Conservation (phyloP, 2,329 filamentous ascomycete species). For the Phoma sp. region DNA sequence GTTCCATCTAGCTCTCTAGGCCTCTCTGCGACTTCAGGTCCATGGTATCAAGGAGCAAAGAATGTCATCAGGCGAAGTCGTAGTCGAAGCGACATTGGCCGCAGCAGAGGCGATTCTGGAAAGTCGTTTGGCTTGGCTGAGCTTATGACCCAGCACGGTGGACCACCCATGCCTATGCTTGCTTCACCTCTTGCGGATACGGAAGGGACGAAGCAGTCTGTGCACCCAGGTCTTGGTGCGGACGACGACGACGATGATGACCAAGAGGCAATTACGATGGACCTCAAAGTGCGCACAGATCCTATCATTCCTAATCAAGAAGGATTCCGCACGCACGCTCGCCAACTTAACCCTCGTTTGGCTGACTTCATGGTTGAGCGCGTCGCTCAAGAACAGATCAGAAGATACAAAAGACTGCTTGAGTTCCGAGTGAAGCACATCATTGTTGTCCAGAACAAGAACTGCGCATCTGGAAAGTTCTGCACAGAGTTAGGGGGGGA, state of each 20-base stretch:
- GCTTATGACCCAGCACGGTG: slow-evolving; percentile 64
- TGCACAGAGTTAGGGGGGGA: slow-evolving; percentile 74
- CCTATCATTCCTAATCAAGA: slow-evolving; percentile 73
- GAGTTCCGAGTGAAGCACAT: slow-evolving; percentile 74
- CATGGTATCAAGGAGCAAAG: slow-evolving; percentile 47
- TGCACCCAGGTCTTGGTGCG: slow-evolving; percentile 42
- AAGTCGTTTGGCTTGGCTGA: slow-evolving; percentile 57
- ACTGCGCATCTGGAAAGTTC: slow-evolving; percentile 66
- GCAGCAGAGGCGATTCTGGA: slow-evolving; percentile 27
- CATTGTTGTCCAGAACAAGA: slow-evolving; percentile 60
- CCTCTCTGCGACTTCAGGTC: slow-evolving; percentile 42
- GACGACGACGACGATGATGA: slow-evolving; percentile 53
- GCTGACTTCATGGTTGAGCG: slow-evolving; percentile 75
- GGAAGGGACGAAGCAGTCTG: slow-evolving; percentile 43
- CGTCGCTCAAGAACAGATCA: slow-evolving; percentile 79
- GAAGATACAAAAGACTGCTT: slow-evolving; percentile 79
- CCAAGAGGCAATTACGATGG: slow-evolving; percentile 65
- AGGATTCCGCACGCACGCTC: slow-evolving; percentile 78
- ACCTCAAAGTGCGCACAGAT: slow-evolving; percentile 68
- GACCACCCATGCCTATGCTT: slow-evolving; percentile 64
- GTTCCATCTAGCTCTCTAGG: slow-evolving; percentile 55
- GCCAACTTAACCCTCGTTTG: slow-evolving; percentile 75
- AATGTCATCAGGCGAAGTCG: slow-evolving; percentile 58
- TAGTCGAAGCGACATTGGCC: slow-evolving; percentile 63
- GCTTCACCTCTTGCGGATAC: slow-evolving; percentile 54